Conservation (phyloP, 2,329 filamentous ascomycete genomes). For the Lecanicillium sp. region DNA sequence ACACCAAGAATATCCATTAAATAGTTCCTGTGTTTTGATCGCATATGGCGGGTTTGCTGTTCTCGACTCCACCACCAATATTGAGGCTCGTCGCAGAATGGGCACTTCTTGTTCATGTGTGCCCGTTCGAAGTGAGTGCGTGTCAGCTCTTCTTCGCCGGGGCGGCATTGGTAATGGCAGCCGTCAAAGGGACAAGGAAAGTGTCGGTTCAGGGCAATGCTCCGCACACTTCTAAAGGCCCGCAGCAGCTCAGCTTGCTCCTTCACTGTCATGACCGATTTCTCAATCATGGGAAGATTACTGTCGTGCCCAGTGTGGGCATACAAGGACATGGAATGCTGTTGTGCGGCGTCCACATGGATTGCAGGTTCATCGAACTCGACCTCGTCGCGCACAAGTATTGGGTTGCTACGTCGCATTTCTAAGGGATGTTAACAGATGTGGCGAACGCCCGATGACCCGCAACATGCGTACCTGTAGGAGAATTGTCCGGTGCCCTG, state of each 20-base stretch:
- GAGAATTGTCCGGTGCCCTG: too few species aligned
- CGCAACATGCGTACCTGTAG: too few species aligned
- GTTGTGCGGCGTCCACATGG: too few species aligned
- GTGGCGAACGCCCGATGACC: too few species aligned
- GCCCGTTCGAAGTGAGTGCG: slow-evolving; percentile 25
- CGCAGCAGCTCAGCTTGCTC: slow-evolving; percentile 29
- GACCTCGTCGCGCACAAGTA: too few species aligned
- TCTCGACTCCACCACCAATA: slow-evolving; percentile 20
- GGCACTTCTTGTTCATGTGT: slow-evolving; percentile 26
- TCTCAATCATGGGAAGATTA: slow-evolving; percentile 27
- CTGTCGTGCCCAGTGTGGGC: too few species aligned
- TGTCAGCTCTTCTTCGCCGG: slow-evolving; percentile 20
- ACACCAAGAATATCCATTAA: slow-evolving; percentile 12
- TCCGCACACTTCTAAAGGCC: slow-evolving; percentile 1
- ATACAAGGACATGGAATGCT: too few species aligned
- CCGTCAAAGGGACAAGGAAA: slow-evolving; percentile 28
- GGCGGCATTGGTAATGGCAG: slow-evolving; percentile 27
- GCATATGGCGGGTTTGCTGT: slow-evolving; percentile 20
- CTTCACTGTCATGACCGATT: slow-evolving; percentile 30
- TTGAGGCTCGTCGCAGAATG: slow-evolving; percentile 25
- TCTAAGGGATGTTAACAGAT: too few species aligned
- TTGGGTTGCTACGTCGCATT: too few species aligned
- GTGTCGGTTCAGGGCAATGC: slow-evolving; percentile 16
- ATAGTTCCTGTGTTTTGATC: slow-evolving; percentile 18
- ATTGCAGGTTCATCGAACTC: too few species aligned